Base-by-base conservation (phyloP, 148 eudicot genomes). In the Fallopia convolvulus region DNA sequence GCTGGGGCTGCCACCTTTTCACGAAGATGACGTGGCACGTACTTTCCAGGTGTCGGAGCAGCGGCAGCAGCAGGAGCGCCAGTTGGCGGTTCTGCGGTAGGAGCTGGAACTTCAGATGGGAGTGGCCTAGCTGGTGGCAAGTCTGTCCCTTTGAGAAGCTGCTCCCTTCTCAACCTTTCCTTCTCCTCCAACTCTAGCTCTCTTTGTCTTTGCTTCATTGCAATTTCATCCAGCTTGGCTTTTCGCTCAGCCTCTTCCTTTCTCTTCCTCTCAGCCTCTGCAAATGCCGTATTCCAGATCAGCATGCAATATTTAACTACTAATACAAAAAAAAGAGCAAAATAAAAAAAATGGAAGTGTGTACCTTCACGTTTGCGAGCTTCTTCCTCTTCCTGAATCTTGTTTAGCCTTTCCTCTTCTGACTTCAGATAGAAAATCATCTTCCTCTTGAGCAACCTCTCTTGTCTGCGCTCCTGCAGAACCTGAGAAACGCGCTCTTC, bases 101-200 rank as follows among this genome's bases (percentile, higher is more conserved):
- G 76, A 53, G 79, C 86, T 46, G 84, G 82, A 10, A n/a, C 46
- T 71, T 84, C 88, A 49, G 83, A 44, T 21, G 83, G 70, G 61
- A 55, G 61, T 60, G 71, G 58, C 74, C 78, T 84, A 12, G 83
- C 44, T 15, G 82, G 49, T 15, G 66, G 74, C 2, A 77, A 83
- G 48, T 42, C 76, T 15, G 86, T 14, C 60, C 79, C 71, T 23
- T 86, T 83, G 74, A 87, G 83, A 53, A 93, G 77, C 76, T 81
- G 82, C 74, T 92, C 93, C 76, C 82, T 87, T 79, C 86, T 49
- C 39, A 60, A 74, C 81, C 83, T 88, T 73, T 83, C 91, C 80
- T 85, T 90, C 55, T 92, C 99, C 83, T 95, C 99, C 70, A 88
- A 80, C 84, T 95, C 99, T 52, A 44, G 81, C 83, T 94, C 99